These are phyloP conservation scores for Senna tora DNA, from an alignment of 306 rosid genomes.

Conservation along the genomic window DNA sequence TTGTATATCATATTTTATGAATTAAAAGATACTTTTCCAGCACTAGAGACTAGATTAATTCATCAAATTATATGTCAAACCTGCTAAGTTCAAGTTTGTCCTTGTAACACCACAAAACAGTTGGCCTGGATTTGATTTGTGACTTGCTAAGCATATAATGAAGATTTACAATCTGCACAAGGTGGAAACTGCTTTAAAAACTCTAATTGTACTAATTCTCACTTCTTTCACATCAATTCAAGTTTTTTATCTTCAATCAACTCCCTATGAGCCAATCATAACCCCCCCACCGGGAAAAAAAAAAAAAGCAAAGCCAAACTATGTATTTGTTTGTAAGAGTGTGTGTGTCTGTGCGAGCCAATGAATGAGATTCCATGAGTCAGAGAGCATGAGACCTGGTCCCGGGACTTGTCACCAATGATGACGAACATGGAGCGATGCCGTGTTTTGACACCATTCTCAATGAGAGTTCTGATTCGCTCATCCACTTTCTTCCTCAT, in stretches of 20 bases:
- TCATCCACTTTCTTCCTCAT: slow-evolving; percentile 98
- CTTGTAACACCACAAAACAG: slow-evolving; percentile 90
- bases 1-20: background rate
- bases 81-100: slow-evolving; percentile 96
- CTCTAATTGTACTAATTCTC: slow-evolving; percentile 11
- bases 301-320: background rate
- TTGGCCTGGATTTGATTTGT: slow-evolving; percentile 72
- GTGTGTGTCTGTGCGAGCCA: background rate
- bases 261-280: background rate
- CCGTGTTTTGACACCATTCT: slow-evolving; percentile 83
- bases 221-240: background rate
- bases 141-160: slow-evolving; percentile 89
- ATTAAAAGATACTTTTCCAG: background rate
- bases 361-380: background rate
- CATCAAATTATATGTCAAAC: slow-evolving; percentile 31
- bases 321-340: background rate
- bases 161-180: slow-evolving; percentile 80
- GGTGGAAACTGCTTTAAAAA: slow-evolving; percentile 18
- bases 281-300: background rate
- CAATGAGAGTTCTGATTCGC: slow-evolving; percentile 86
- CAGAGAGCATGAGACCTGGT: slow-evolving; percentile 55
- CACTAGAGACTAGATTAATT: background rate
- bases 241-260: slow-evolving; percentile 10
- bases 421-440: slow-evolving; percentile 89
- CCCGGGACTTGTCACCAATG: slow-evolving; percentile 93